A percentile compares a stretch with the other conserved stretches of the same genome.
Evolutionary conservation across 345 rosid genomes (phyloP).

Genomic region (Salix arbutifolia): DNA sequence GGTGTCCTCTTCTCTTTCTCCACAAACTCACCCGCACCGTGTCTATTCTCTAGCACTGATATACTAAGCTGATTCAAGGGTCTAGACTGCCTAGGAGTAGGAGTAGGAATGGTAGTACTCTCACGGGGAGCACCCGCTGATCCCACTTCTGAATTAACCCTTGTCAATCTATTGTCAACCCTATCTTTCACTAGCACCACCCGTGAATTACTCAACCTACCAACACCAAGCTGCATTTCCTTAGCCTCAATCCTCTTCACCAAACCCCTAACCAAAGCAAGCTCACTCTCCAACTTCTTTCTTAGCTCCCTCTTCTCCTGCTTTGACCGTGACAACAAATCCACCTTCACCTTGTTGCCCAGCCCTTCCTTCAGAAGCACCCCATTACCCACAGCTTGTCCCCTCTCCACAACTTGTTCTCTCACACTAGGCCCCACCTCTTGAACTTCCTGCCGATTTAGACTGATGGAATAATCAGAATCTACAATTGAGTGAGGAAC

Average conservation of each 20-base stretch:
- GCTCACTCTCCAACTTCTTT: conserved; percentile 77
- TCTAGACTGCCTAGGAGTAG: conserved; percentile 60
- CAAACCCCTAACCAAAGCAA: conserved; percentile 62
- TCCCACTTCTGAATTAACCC: conserved; percentile 59
- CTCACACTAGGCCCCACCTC: conserved; percentile 7
- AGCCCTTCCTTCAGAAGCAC: conserved; percentile 35
- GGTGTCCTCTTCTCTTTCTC: conserved; percentile 99
- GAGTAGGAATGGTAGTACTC: conserved; percentile 33
- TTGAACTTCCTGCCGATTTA: conserved; percentile 24
- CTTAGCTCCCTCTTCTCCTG: conserved; percentile 58
- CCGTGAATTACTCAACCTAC: conserved; percentile 39
- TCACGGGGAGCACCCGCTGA: conserved; percentile 38
- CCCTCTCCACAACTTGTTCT: conserved; percentile 9
- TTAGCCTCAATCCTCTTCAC: conserved; percentile 78
- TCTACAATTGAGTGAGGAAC: conserved; percentile 18
- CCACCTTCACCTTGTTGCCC: conserved; percentile 49
- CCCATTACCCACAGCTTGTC: conserved; percentile 35
- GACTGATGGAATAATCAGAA: conserved; percentile 41
- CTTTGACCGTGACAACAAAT: conserved; percentile 52
- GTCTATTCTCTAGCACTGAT: conserved; percentile 69
- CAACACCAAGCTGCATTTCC: conserved; percentile 42
- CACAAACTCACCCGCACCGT: conserved; percentile 51
- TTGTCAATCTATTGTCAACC: conserved; percentile 49
- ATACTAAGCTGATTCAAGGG: conserved; percentile 69
- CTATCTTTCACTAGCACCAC: conserved; percentile 28